These are phyloP conservation scores for Agroathelia rolfsii DNA, from an alignment of 1,284 basidiomycete species.

Conservation along the genomic window DNA sequence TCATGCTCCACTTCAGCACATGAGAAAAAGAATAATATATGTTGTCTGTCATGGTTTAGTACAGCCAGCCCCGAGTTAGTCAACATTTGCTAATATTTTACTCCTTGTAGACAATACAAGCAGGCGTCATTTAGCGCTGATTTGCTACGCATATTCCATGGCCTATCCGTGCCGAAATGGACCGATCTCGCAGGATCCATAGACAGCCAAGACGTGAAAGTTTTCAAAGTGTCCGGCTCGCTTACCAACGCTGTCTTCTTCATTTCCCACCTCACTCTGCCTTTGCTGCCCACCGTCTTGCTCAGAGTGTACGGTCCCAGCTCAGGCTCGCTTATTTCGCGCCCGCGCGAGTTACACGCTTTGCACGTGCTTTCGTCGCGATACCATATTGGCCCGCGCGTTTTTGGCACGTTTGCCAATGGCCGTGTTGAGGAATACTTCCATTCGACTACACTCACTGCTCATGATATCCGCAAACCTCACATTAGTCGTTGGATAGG, in stretches of 20 bases:
- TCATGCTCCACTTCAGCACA: too few species aligned
- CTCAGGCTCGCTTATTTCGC: constrained; percentile 77
- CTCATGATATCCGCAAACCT: constrained; percentile 68
- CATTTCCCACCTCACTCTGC: constrained; percentile 53
- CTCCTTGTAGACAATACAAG: constrained; percentile 52
- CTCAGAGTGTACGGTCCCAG: constrained; percentile 87
- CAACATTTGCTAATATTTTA: constrained; percentile 13
- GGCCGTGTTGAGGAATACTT: constrained; percentile 92
- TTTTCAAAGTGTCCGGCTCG: constrained; percentile 82
- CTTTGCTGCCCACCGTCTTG: constrained; percentile 57
- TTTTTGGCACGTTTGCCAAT: constrained; percentile 90
- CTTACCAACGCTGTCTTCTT: constrained; percentile 94
- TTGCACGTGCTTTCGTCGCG: constrained; percentile 80
- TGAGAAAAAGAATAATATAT: too few species aligned
- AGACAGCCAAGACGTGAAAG: constrained; percentile 42
- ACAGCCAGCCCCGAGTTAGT: constrained; percentile 1
- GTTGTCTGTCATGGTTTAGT: too few species aligned
- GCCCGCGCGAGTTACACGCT: constrained; percentile 74
- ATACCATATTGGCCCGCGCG: constrained; percentile 82
- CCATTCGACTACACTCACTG: constrained; percentile 70
- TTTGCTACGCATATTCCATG: constrained; percentile 44
- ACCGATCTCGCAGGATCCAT: constrained; percentile 44
- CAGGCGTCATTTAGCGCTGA: constrained; percentile 46
- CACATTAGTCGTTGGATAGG: constrained; percentile 76
- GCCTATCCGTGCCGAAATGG: constrained; percentile 45